Percentiles rank a stretch among this genome's conserved stretches.
phyloP scores from a whole-genome alignment of 306 rosid species.

The Lupinus albus region DNA sequence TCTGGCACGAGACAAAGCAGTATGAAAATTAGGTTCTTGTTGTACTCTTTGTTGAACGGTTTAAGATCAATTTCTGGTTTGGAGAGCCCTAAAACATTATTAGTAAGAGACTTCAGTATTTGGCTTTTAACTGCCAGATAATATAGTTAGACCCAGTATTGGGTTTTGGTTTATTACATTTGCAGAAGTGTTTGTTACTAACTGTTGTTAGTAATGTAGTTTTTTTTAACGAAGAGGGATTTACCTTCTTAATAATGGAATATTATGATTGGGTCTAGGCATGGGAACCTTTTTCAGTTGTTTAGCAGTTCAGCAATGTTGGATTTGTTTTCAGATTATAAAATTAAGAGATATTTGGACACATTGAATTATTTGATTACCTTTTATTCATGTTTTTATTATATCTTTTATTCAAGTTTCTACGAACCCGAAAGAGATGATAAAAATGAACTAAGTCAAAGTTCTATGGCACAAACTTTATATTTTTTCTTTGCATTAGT shows the following conservation, averaged over 20 bases:
- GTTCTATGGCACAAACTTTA: slow-evolving; percentile 13
- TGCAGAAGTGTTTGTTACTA: slow-evolving; percentile 47
- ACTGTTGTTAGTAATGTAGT: slow-evolving; percentile 40
- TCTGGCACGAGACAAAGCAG: slow-evolving; percentile 37
- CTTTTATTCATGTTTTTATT: neutral
- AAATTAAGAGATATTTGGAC: neutral
- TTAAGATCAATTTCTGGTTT: slow-evolving; percentile 47
- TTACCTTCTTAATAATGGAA: slow-evolving; percentile 16
- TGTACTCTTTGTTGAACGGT: slow-evolving; percentile 46
- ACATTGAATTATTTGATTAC: neutral
- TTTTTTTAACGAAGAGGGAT: slow-evolving; percentile 43
- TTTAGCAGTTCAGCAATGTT: too few relatives aligned
- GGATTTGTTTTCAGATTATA: too few relatives aligned
- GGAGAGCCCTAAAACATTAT: slow-evolving; percentile 51
- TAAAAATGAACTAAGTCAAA: neutral
- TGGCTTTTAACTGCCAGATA: slow-evolving; percentile 51
- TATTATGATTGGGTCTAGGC: neutral
- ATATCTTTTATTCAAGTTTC: neutral
- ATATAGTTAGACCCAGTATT: slow-evolving; percentile 44
- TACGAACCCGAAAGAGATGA: too few relatives aligned
- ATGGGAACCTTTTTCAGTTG: neutral
- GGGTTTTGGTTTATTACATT: slow-evolving; percentile 46
- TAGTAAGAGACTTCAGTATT: slow-evolving; percentile 44
- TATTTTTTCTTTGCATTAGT: slow-evolving; percentile 22
- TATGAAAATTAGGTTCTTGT: slow-evolving; percentile 39